Conservation (phyloP, 345 rosid genomes). For the Boechera retrofracta region DNA sequence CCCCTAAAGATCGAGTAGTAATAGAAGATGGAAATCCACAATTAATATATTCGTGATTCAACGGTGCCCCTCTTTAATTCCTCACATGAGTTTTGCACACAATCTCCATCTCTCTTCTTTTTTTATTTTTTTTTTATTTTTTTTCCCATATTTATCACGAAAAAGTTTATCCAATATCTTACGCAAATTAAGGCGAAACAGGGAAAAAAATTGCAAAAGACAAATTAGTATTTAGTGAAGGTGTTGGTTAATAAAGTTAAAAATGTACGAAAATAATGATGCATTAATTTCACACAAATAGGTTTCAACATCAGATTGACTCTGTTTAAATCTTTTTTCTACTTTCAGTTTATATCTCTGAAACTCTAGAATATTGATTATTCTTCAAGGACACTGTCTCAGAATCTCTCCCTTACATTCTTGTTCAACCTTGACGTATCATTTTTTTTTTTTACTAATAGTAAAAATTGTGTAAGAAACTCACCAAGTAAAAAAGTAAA, state of each 20-base stretch:
- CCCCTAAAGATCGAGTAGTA: slow-evolving; percentile 16
- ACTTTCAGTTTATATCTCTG: slow-evolving; percentile 32
- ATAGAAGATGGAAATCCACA: slow-evolving; percentile 3
- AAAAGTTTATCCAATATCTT: slow-evolving; percentile 4
- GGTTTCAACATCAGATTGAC: slow-evolving; percentile 28
- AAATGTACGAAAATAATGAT: slow-evolving; percentile 28
- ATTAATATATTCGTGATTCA: slow-evolving; percentile 46
- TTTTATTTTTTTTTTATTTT: neutral
- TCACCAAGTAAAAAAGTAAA: neutral
- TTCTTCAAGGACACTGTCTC: slow-evolving; percentile 39
- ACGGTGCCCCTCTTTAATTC: slow-evolving; percentile 39
- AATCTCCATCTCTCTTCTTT: neutral
- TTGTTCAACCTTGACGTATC: slow-evolving; percentile 12
- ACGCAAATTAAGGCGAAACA: slow-evolving; percentile 27
- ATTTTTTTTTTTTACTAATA: neutral
- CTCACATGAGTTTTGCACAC: slow-evolving; percentile 49
- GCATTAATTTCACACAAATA: slow-evolving; percentile 27
- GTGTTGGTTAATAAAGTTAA: slow-evolving; percentile 39
- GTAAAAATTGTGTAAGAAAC: neutral
- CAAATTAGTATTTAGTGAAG: slow-evolving; percentile 1
- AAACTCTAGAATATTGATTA: slow-evolving; percentile 21
- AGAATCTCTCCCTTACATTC: slow-evolving; percentile 6
- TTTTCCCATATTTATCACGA: slow-evolving; percentile 16
- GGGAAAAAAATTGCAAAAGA: neutral
- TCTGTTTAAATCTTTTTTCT: slow-evolving; percentile 24